These are phyloP conservation scores for Solanum tarijense DNA, from an alignment of 257 asterid genomes.

Conservation along the genomic window DNA sequence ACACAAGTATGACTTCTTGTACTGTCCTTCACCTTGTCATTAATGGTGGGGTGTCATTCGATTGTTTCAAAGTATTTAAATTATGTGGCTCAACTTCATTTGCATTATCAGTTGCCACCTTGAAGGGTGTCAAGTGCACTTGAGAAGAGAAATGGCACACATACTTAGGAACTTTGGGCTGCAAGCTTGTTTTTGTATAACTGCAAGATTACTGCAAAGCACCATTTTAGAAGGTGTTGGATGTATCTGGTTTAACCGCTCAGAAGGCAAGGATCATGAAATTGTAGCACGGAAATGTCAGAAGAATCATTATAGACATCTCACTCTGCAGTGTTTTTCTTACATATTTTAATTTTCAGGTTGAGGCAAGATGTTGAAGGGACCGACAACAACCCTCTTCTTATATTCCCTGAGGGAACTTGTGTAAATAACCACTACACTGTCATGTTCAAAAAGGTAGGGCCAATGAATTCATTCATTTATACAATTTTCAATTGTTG, in stretches of 20 bases:
- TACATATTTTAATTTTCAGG: conserved; percentile 34
- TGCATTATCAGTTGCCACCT: not conserved
- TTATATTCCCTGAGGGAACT: conserved; percentile 98
- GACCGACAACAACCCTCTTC: conserved; percentile 88
- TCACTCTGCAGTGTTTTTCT: conserved; percentile 1
- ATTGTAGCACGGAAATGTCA: conserved; percentile 63
- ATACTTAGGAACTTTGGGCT: not conserved
- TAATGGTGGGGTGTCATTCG: too few relatives aligned
- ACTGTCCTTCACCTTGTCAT: not conserved
- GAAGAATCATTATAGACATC: not conserved
- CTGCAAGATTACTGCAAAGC: conserved; percentile 60
- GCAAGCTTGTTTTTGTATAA: not conserved
- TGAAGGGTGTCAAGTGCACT: not conserved
- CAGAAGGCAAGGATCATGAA: conserved; percentile 93
- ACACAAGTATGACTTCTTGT: not conserved
- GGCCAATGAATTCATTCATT: not conserved
- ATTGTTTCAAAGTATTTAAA: not conserved
- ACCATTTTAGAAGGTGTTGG: conserved; percentile 95
- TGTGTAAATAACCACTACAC: conserved; percentile 91
- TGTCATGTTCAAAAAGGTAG: conserved; percentile 96
- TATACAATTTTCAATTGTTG: not conserved
- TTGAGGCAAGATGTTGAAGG: conserved; percentile 83
- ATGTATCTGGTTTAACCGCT: conserved; percentile 96
- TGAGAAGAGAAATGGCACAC: not conserved
- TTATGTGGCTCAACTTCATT: not conserved